phyloP scores from a whole-genome alignment of 257 asterid species.

The Paulownia fortunei region DNA sequence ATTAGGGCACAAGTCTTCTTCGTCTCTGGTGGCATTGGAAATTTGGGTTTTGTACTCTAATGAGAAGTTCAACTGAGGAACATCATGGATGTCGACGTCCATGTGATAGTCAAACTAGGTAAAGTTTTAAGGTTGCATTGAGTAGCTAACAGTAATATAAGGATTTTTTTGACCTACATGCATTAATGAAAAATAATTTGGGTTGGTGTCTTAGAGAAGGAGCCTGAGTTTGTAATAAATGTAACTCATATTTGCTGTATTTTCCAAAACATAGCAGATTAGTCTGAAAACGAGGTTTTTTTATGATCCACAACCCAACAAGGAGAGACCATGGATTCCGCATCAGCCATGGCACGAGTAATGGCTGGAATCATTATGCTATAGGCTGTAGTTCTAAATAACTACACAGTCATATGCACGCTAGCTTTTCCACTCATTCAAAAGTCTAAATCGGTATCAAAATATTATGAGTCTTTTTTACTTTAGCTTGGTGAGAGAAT shows the following conservation, averaged over 20 bases:
- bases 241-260: background rate
- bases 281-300: background rate
- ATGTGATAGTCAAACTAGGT: constrained; percentile 20
- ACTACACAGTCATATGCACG: background rate
- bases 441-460: too few species aligned
- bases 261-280: background rate
- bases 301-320: background rate
- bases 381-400: background rate
- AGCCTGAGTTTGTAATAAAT: background rate
- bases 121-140: constrained; percentile 5
- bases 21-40: background rate
- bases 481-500: background rate
- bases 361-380: constrained; percentile 7
- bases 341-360: background rate
- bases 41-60: background rate
- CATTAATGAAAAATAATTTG: background rate
- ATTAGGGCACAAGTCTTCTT: too few species aligned
- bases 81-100: background rate
- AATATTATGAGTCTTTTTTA: background rate
- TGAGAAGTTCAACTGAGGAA: background rate
- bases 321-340: constrained; percentile 3
- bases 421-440: background rate
- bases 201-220: background rate
- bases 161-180: background rate
- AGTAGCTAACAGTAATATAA: background rate